Evolutionary conservation across 176 grass and related monocot species (phyloP), one percentile per base, ranked within the genome.

Genomic region (Tillandsia fasciculata): DNA sequence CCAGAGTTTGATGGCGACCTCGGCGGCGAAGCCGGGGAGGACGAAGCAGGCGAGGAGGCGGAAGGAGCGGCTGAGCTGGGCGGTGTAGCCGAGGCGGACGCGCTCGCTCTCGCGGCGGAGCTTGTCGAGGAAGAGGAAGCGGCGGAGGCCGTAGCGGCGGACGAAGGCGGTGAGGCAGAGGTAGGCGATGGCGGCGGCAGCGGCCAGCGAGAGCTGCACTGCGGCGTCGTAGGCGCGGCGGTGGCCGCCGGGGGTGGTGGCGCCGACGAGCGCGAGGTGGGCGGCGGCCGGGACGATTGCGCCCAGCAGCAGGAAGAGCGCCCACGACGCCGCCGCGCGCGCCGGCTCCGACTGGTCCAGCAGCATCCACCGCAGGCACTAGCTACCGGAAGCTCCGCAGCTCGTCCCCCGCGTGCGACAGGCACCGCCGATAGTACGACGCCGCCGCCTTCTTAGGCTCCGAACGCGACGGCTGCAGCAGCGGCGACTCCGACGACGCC

Each of bases 111-210:
- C 83, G 66, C 79, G 77, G 1, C 63, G 54, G 69, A 93, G 73
- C 47, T 74, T 78, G 74, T 94, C 84, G 0, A 99, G 84, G 78
- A 93, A 99, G 56, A 99, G 77, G 50, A 92, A 88, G 8, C 87
- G 75, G 12, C 90, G 71, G 63, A 99, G 87, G 47, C 94, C 90
- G 1, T 59, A 59, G 52, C 70, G 66, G 23, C 74, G 73, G 66
- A 79, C 58, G 48, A 87, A 74, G 66, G 77, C 57, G 63, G 78
- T 83, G 51, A 92, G 82, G 10, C 64, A 75, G 67, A 80, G 13
- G 82, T 85, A 92, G 70, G 89, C 49, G 70, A 88, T 73, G 48
- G 77, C 79, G 1, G 67, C 70, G 11, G 56, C 70, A 14, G 77
- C 79, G 66, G 77, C 80, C 70, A 92, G 85, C 8, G 85, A 88